Evolutionary conservation across 192 early-diverging fungal genomes (phyloP), one percentile per base, ranked within the genome.

Genomic region (Pilaira anomala): DNA sequence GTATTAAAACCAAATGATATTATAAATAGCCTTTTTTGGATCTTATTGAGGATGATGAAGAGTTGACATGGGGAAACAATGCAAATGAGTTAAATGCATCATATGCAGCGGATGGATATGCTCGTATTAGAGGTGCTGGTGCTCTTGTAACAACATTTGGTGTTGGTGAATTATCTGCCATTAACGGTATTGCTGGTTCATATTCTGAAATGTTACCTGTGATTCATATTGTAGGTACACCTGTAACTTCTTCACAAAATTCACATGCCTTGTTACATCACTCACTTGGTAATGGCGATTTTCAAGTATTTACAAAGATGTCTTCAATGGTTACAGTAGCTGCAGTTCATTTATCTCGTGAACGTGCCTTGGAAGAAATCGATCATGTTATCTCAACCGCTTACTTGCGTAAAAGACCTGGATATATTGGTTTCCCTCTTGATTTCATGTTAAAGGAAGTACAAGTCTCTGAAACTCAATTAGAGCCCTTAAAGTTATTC

Each of bases 211-310:
- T 79, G 71, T 68, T 80, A 0, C 78, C 79, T 0, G 79, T 80
- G 8, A 64, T 80, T 3, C 79, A 80, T 65, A 79, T 80, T 55
- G 79, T 79, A 44, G 79, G 79, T 19, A 76, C 77, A 22, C 79
- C 79, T 2, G 62, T 50, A 13, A 80, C 79, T n/a, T 55, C 66
- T 28, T 76, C 77, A 41, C 79, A 80, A 58, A 39, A 60, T 13
- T 26, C 61, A 1, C 74, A 71, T 11, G 77, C 77, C 13, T 48
- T 80, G 5, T 55, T 80, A 9, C 79, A 80, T 62, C 79, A 80
- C 28, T 69, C 79, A 13, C 74, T 80, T 28, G 79, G 79, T 14
- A 80, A 80, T 36, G 79, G 79, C 1, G 71, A 80, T 40, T 80
- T 74, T 53, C 24, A 50, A 21, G 77, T 80, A 14, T 80, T 79